Percentiles rank a stretch among this genome's conserved stretches.
Conservation (phyloP, 257 asterid species). For the Pogostemon cablin region DNA sequence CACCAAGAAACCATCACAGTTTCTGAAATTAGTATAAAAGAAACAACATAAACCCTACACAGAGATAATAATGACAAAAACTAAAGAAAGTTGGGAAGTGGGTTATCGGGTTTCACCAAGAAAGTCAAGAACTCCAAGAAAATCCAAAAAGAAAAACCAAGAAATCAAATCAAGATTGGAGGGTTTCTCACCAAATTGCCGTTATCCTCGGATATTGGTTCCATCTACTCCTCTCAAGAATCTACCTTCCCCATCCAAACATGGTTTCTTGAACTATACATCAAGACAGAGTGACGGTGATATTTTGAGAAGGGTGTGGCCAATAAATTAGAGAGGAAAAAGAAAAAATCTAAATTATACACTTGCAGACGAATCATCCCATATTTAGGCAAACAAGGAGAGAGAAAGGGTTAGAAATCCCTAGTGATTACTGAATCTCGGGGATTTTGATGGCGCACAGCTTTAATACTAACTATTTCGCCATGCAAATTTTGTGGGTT, state of each 20-base stretch:
- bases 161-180: not conserved
- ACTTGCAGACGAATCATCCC: constrained; percentile 34
- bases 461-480: constrained; percentile 34
- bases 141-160: not conserved
- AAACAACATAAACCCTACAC: constrained; percentile 1
- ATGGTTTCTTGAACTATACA: constrained; percentile 26
- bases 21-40: not conserved
- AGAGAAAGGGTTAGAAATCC: constrained; percentile 19
- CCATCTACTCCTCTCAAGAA: constrained; percentile 32
- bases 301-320: constrained; percentile 45
- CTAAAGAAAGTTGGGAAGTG: not conserved
- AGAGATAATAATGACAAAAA: constrained; percentile 10
- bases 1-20: not conserved
- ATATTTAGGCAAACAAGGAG: constrained; percentile 5
- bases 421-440: constrained; percentile 32
- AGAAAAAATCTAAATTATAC: constrained; percentile 28
- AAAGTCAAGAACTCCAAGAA: constrained; percentile 13
- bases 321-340: constrained; percentile 26
- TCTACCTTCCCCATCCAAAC: not conserved
- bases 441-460: constrained; percentile 35
- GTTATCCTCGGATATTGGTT: constrained; percentile 34
- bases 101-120: not conserved
- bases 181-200: constrained; percentile 43
- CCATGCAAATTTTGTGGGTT: constrained; percentile 44
- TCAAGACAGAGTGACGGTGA: constrained; percentile 22